Conservation (phyloP, 495 filamentous ascomycete species). For the Amphirosellinia nigrospora region DNA sequence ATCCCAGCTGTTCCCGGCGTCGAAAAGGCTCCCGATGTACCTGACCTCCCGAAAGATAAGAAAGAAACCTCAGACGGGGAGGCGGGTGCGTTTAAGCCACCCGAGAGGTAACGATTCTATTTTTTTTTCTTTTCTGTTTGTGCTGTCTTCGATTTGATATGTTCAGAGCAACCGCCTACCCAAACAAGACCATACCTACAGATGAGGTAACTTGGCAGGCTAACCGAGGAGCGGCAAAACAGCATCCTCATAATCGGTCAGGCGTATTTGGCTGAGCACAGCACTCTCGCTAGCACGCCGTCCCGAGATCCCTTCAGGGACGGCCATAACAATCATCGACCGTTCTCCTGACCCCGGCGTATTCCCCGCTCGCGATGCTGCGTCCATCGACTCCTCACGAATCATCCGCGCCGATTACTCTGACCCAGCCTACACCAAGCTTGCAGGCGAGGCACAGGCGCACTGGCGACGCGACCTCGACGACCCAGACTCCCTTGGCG, state of each 20-base stretch:
- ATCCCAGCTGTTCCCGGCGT: constrained; percentile 6
- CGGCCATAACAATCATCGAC: constrained; percentile 72
- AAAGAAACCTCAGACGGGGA: background rate
- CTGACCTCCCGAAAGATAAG: background rate
- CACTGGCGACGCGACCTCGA: constrained; percentile 69
- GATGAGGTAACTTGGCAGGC: background rate
- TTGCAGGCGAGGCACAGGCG: constrained; percentile 69
- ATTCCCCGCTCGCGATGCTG: constrained; percentile 72
- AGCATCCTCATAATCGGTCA: constrained; percentile 75
- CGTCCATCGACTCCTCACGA: constrained; percentile 76
- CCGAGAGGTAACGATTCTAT: constrained; percentile 14
- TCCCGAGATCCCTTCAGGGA: constrained; percentile 55
- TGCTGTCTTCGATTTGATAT: background rate
- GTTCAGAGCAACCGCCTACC: background rate
- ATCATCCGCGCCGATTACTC: constrained; percentile 86
- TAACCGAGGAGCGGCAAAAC: background rate
- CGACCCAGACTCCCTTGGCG: constrained; percentile 58
- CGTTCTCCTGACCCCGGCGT: constrained; percentile 55
- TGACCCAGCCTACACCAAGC: constrained; percentile 70
- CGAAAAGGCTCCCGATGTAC: background rate
- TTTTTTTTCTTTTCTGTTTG: constrained; percentile 19
- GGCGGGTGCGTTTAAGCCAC: constrained; percentile 4
- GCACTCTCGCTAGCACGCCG: constrained; percentile 65
- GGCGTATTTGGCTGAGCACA: constrained; percentile 79
- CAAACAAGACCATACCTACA: background rate